A percentile compares a stretch with the other conserved stretches of the same genome.
phyloP scores from a whole-genome alignment of 257 asterid genomes.

The Solanum bukasovii region DNA sequence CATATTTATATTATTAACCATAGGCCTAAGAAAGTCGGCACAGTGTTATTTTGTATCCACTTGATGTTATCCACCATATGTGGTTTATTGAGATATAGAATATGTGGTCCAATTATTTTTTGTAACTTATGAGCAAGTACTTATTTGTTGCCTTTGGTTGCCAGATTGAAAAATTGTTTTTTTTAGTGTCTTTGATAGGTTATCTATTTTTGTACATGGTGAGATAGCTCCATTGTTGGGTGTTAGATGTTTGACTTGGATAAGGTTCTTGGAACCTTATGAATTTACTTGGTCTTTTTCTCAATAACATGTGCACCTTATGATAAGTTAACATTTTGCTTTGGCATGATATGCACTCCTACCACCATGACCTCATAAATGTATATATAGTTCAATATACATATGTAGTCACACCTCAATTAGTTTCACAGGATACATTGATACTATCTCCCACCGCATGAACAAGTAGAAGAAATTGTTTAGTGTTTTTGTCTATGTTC shows the following conservation, averaged over 20 bases:
- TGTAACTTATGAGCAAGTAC: background rate
- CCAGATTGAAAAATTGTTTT: background rate
- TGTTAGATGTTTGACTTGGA: background rate
- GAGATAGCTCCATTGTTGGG: constrained; percentile 1
- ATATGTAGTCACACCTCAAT: background rate
- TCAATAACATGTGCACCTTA: background rate
- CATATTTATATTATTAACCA: background rate
- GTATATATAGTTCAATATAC: background rate
- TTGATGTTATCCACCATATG: background rate
- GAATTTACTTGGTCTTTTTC: background rate
- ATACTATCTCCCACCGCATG: background rate
- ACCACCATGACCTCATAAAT: background rate
- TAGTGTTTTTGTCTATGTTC: background rate
- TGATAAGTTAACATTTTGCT: background rate
- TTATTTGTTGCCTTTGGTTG: background rate
- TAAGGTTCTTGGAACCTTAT: background rate
- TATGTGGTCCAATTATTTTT: background rate
- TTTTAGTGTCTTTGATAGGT: background rate
- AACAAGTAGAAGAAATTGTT: background rate
- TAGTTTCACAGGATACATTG: background rate
- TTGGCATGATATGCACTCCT: background rate
- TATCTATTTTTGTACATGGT: background rate
- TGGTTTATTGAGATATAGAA: background rate
- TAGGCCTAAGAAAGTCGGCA: background rate
- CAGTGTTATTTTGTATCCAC: background rate